These are phyloP conservation scores for Triglochin maritima DNA, from an alignment of 106 monocot genomes.

Conservation along the genomic window DNA sequence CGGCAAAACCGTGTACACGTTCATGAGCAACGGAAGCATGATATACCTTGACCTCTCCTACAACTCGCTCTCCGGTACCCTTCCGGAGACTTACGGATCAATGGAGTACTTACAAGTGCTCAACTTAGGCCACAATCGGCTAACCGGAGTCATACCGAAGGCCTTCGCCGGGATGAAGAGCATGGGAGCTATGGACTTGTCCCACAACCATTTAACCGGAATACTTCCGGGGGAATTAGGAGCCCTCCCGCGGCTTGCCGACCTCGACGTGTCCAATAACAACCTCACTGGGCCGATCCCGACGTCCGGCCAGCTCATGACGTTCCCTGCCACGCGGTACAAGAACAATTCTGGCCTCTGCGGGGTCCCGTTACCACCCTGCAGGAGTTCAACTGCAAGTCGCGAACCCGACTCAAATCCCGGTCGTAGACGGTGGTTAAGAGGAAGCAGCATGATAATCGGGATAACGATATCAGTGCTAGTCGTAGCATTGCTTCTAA, in stretches of 20 bases:
- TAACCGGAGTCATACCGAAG: slow-evolving; percentile 50
- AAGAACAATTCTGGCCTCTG: slow-evolving; percentile 74
- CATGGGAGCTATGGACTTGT: slow-evolving; percentile 49
- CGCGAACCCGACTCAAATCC: not conserved
- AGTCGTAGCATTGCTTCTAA: slow-evolving; percentile 18
- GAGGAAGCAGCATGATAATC: slow-evolving; percentile 26
- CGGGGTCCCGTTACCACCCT: slow-evolving; percentile 51
- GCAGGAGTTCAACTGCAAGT: not conserved
- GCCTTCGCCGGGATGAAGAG: slow-evolving; percentile 28
- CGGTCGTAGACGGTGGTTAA: not conserved
- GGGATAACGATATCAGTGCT: slow-evolving; percentile 31
- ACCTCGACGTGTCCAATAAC: slow-evolving; percentile 73
- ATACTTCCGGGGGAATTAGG: slow-evolving; percentile 41
- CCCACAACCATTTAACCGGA: slow-evolving; percentile 61
- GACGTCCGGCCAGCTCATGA: slow-evolving; percentile 43
- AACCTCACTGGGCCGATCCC: slow-evolving; percentile 64
- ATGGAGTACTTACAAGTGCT: slow-evolving; percentile 53
- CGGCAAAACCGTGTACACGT: slow-evolving; percentile 50
- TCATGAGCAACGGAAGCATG: slow-evolving; percentile 42
- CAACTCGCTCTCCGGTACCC: slow-evolving; percentile 35
- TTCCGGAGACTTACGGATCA: slow-evolving; percentile 36
- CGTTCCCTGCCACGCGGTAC: slow-evolving; percentile 49
- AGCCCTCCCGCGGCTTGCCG: slow-evolving; percentile 30
- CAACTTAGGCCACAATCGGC: slow-evolving; percentile 58
- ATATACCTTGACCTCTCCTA: slow-evolving; percentile 68